A percentile compares a stretch with the other conserved stretches of the same genome.
Evolutionary conservation across 768 basidiomycete species (phyloP).

Genomic region (Panaeolus papilionaceus): DNA sequence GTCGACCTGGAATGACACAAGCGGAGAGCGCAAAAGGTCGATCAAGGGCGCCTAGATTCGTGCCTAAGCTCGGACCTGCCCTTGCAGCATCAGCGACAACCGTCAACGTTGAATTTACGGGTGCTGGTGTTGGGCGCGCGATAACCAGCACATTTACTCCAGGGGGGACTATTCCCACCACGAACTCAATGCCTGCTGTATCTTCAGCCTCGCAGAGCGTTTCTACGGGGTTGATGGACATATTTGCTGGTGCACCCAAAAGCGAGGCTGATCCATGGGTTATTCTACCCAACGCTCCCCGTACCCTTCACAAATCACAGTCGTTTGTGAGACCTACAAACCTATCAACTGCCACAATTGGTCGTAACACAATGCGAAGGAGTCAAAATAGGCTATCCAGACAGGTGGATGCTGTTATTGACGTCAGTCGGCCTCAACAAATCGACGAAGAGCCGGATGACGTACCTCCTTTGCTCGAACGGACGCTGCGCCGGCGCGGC

Average conservation of each 20-base stretch:
- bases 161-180: slow-evolving; percentile 13
- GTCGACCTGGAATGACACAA: not conserved
- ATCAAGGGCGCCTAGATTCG: slow-evolving; percentile 49
- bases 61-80: slow-evolving; percentile 85
- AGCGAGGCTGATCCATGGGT: slow-evolving; percentile 73
- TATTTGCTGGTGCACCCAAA: slow-evolving; percentile 90
- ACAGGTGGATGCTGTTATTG: slow-evolving; percentile 82
- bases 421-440: slow-evolving; percentile 44
- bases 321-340: slow-evolving; percentile 35
- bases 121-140: slow-evolving; percentile 53
- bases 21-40: slow-evolving; percentile 28
- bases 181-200: slow-evolving; percentile 20
- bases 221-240: slow-evolving; percentile 67
- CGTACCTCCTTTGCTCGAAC: slow-evolving; percentile 63
- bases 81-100: slow-evolving; percentile 89
- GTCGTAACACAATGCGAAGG: slow-evolving; percentile 30
- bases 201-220: slow-evolving; percentile 20
- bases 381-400: slow-evolving; percentile 53
- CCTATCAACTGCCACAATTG: slow-evolving; percentile 30
- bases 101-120: slow-evolving; percentile 96
- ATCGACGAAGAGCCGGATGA: slow-evolving; percentile 46
- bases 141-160: slow-evolving; percentile 44
- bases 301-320: slow-evolving; percentile 33
- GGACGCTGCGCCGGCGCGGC: slow-evolving; percentile 77
- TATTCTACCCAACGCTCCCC: slow-evolving; percentile 56